Evolutionary conservation across 2,329 filamentous ascomycete species (phyloP), one percentile per base, ranked within the genome.

Genomic region (Lachnellula willkommii): DNA sequence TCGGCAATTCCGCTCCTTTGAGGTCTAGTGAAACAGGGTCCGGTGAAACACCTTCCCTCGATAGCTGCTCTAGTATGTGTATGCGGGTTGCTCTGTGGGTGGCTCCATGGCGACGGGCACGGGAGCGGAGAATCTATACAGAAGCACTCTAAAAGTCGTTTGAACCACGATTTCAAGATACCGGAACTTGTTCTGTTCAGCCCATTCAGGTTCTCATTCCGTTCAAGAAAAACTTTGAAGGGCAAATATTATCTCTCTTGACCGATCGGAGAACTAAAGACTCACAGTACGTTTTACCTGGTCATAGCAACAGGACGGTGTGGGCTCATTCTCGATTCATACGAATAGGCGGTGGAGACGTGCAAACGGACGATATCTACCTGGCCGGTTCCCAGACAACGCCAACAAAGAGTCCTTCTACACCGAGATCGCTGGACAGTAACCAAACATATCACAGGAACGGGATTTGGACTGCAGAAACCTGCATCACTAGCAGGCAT

Each of bases 271-370:
- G 36, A 32, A 14, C 24, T 49, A 60, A 60, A 56, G 53, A 54
- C 57, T 55, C 53, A 59, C 32, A 54, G n/a, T 43, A 49, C 51
- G 49, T 57, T 59, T 54, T 47, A 47, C 47, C 47, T 26, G 28
- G 49, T 45, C 36, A 46, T 57, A 52, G 46, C 54, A 50, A 47
- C 50, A 57, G 45, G 47, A 57, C 47, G 50, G 70, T 70, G 67
- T 68, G 65, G 71, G 73, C 70, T 75, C 70, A 70, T 70, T 68
- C 70, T 69, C 66, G 69, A 66, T 57, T 60, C 22, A 63, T 57
- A 62, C 60, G 61, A 77, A 78, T 74, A 70, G 74, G 76, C 75
- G 76, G 75, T 78, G 74, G 74, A 62, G 71, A 66, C 62, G 66
- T 65, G 72, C 76, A 79, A 79, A 78, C 76, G 74, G 68, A 67